Percentiles rank a stretch among this genome's conserved stretches.
phyloP scores from a whole-genome alignment of 495 filamentous ascomycete species.

The Thermochaetoides thermophila region DNA sequence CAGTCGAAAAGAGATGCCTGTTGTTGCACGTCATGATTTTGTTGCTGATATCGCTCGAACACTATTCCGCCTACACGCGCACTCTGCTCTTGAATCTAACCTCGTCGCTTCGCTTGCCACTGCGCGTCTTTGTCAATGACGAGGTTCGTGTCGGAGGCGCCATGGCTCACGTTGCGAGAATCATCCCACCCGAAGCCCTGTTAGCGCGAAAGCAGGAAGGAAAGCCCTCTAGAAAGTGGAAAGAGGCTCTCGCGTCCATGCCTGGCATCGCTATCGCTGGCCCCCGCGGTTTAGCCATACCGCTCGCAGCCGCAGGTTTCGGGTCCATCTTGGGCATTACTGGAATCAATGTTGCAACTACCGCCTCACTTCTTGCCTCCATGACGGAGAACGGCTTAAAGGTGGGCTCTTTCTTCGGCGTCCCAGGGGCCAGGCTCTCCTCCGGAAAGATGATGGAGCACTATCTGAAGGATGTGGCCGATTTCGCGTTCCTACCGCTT shows the following conservation, averaged over 20 bases:
- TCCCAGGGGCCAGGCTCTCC: conserved; percentile 74
- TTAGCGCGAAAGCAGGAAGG: conserved; percentile 55
- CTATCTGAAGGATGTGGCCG: conserved; percentile 72
- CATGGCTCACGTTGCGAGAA: conserved; percentile 55
- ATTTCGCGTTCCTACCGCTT: conserved; percentile 78
- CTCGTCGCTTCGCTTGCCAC: conserved; percentile 50
- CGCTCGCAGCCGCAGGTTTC: conserved; percentile 67
- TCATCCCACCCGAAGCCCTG: conserved; percentile 53
- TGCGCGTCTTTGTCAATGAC: conserved; percentile 49
- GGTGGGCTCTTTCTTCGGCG: conserved; percentile 76
- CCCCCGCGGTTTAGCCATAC: conserved; percentile 65
- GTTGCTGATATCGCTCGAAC: conserved; percentile 63
- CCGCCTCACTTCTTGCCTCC: conserved; percentile 64
- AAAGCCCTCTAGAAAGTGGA: conserved; percentile 55
- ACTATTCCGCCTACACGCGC: conserved; percentile 63
- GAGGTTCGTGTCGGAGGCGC: conserved; percentile 62
- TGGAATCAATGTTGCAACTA: conserved; percentile 40
- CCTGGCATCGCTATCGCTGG: conserved; percentile 57
- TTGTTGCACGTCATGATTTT: conserved; percentile 50
- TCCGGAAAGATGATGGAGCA: conserved; percentile 77
- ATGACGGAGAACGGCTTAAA: conserved; percentile 62
- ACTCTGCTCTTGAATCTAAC: conserved; percentile 56
- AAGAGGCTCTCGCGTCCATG: conserved; percentile 42
- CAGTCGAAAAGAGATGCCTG: conserved; percentile 31
- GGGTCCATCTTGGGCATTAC: conserved; percentile 70